Evolutionary conservation across 805 yeast genomes (phyloP).

Genomic region (Kodamaea laetipori): DNA sequence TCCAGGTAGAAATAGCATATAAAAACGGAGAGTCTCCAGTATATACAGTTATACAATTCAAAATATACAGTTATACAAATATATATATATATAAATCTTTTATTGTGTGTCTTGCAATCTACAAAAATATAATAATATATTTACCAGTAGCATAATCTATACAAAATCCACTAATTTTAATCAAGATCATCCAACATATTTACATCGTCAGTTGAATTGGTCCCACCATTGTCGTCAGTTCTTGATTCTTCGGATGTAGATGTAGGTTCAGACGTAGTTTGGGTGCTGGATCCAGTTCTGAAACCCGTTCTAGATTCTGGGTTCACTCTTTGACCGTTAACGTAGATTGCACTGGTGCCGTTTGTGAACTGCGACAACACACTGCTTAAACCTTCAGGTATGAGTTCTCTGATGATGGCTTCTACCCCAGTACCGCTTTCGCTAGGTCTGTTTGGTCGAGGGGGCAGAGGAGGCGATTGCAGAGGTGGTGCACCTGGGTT

Average conservation of each 20-base stretch:
- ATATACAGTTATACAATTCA: no score
- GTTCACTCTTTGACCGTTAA: conserved; percentile 10
- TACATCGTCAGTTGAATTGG: neutral
- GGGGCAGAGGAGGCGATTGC: conserved; percentile 6
- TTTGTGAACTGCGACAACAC: conserved; percentile 15
- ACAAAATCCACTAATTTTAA: neutral
- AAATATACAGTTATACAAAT: neutral
- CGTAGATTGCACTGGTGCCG: conserved; percentile 11
- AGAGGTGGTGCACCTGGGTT: conserved; percentile 3
- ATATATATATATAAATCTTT: no score
- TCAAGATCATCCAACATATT: conserved; percentile 9
- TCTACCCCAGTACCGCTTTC: neutral
- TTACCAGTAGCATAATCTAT: neutral
- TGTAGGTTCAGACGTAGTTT: conserved; percentile 2
- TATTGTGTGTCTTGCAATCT: no score
- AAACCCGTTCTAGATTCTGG: no score
- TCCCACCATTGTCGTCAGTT: neutral
- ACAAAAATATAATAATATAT: neutral
- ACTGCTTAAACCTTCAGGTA: conserved; percentile 17
- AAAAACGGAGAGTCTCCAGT: no score
- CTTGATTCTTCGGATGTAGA: neutral
- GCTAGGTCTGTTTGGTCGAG: neutral
- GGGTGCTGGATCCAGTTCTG: no score
- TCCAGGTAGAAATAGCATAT: no score
- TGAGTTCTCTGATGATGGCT: conserved; percentile 13